phyloP scores from a whole-genome alignment of 306 rosid species.

The Mimosa bimucronata region DNA sequence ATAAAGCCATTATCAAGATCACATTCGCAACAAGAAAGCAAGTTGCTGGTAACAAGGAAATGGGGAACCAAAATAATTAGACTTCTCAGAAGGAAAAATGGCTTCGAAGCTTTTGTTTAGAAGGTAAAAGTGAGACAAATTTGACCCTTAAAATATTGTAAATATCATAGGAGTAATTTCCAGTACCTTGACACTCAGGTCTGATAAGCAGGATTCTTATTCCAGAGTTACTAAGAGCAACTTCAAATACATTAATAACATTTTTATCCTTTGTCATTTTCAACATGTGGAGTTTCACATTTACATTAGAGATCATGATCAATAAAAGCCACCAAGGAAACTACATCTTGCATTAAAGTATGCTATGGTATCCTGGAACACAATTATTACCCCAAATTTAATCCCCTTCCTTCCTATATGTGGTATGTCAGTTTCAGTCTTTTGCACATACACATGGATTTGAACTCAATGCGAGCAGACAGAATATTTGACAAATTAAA shows the following conservation, averaged over 20 bases:
- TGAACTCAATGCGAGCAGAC: slow-evolving; percentile 2
- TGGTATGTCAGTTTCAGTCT: neutral
- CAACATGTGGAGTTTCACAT: slow-evolving; percentile 1
- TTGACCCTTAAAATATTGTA: neutral
- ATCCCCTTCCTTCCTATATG: neutral
- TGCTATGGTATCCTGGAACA: neutral
- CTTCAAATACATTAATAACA: slow-evolving; percentile 21
- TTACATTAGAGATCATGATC: neutral
- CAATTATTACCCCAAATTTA: neutral
- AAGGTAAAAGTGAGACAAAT: neutral
- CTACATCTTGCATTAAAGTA: neutral
- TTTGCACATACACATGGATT: neutral
- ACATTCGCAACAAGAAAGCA: slow-evolving; percentile 32
- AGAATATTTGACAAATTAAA: slow-evolving; percentile 4
- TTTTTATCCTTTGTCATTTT: slow-evolving; percentile 5
- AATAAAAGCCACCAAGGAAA: neutral
- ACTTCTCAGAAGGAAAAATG: slow-evolving; percentile 15
- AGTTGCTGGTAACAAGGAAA: slow-evolving; percentile 19
- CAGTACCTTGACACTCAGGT: slow-evolving; percentile 6
- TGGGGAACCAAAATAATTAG: slow-evolving; percentile 4
- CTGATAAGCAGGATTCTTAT: slow-evolving; percentile 22
- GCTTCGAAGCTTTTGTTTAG: slow-evolving; percentile 9
- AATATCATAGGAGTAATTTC: neutral
- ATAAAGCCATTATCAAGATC: neutral
- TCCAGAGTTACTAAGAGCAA: neutral